Base-by-base conservation (phyloP, 2,329 filamentous ascomycete genomes). In the Paecilomyces sp. region DNA sequence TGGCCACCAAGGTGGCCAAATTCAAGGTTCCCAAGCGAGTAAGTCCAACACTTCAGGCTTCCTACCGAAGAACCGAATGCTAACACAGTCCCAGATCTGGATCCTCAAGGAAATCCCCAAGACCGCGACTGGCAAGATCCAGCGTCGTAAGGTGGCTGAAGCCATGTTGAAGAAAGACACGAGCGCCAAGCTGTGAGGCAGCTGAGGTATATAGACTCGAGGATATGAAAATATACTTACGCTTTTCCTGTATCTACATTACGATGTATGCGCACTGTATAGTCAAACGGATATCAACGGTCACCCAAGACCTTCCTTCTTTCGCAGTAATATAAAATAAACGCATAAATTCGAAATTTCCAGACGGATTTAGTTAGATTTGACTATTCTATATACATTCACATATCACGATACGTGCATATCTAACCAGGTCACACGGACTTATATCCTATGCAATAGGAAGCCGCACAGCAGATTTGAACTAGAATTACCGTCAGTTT, bases 121-220 rank as follows among this genome's bases (percentile, higher is more conserved):
- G 82, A 93, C 91, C 3, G 90, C 91, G n/a, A 95, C 91, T 5
- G 91, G 91, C 59, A 95, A 95, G 81, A 89, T 95, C 61, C 91
- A 95, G 77, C 81, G 91, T 62, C 84, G 90, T 63, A 90, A 92
- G 68, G 90, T 95, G n/a, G 90, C 90, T 13, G 90, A 93, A 74
- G 85, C 85, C 31, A 93, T 95, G 89, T 80, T 88, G 74, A 90
- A 90, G 80, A 83, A 87, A 72, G 85, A 87, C 60, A 74, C 76
- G 3, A 81, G 79, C 68, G 74, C 83, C 13, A 85, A 83, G 70
- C 74, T 84, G 65, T 84, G 78, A 61, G 15, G 15, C 33, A 30
- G 13, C 18, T 15, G 8, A 24, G 1, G 3, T 55, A n/a, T 33
- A 55, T 33, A 54, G 8, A 33, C 22, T 33, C 25, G 3, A 28